Evolutionary conservation across 1,139 yeast species (phyloP), one percentile per base, ranked within the genome.

Genomic region (Yarrowia galli): DNA sequence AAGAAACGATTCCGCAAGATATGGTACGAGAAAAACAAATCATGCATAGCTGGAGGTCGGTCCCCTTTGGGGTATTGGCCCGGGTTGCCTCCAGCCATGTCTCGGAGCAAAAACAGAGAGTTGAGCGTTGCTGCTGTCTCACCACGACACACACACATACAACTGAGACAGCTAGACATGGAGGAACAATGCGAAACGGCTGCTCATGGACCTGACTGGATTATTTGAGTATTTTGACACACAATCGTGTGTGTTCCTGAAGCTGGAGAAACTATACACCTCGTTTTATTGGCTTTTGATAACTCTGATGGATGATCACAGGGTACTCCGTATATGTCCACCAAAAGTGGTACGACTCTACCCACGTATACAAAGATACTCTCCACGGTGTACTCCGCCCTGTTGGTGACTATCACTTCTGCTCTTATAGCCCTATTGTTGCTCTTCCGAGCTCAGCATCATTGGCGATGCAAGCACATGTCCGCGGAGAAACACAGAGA

Each of bases 401-500:
- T 4, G 6, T 36, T 13, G 38, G 2, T 8, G 40, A 15, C 40
- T 36, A 13, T 36, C 15, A 15, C 22, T 42, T 18, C 13, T 10
- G 22, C 22, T 18, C 13, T 10, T 20, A 9, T 12, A 10, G 23
- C 45, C 23, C 32, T 45, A 2, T 45, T 45, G 18, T 23, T 45
- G 18, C 49, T 22, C 28, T 45, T 22, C 23, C 22, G 18, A 22
- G 49, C 23, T 42, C 15, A 5, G 2, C 12, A 28, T 28, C 9
- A 10, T 9, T 18, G 16, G 12, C 10, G 23, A 16, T 45, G 49
- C 28, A 45, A 18, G 45, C 3, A 6, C 16, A 46, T 46, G 51
- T 46, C 51, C 35, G 51, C 35, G 51, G 51, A 46, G 51, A 46
- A 46, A 46, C 51, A 23, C 25, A 15, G n/a, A n/a, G 40, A 36